Evolutionary conservation across 441 rosid genomes (phyloP).

Genomic region (Biscutella laevigata): DNA sequence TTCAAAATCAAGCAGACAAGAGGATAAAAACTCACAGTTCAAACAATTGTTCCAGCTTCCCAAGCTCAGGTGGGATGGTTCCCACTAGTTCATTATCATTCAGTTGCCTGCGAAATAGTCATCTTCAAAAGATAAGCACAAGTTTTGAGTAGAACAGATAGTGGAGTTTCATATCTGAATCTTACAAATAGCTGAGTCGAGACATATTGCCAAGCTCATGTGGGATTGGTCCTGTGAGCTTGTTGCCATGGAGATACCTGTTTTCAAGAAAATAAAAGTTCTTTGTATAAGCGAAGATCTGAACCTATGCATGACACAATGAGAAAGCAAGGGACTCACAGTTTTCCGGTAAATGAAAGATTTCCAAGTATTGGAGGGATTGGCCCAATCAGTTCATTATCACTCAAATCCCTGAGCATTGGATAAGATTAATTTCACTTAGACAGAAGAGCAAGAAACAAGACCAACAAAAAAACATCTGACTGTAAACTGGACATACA

Average conservation of each 20-base stretch:
- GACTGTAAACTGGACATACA: constrained; percentile 38
- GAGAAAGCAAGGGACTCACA: constrained; percentile 38
- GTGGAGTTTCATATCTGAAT: not conserved
- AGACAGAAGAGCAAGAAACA: not conserved
- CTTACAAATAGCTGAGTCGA: constrained; percentile 83
- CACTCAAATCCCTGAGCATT: constrained; percentile 68
- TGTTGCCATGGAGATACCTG: constrained; percentile 91
- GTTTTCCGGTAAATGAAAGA: constrained; percentile 71
- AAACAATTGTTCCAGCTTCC: constrained; percentile 77
- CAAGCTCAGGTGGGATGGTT: constrained; percentile 94
- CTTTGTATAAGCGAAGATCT: not conserved
- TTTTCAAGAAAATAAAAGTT: not conserved
- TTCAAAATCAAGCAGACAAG: not conserved
- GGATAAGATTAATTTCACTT: not conserved
- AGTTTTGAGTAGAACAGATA: not conserved
- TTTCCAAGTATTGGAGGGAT: constrained; percentile 87
- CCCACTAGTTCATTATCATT: constrained; percentile 68
- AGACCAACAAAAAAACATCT: not conserved
- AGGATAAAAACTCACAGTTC: constrained; percentile 53
- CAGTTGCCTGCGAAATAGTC: constrained; percentile 46
- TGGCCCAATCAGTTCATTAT: constrained; percentile 66
- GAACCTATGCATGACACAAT: not conserved
- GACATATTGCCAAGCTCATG: constrained; percentile 97
- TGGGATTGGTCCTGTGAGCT: constrained; percentile 74
- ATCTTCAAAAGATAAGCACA: not conserved